These are phyloP conservation scores for Liquidambar formosana DNA, from an alignment of 164 flowering plant genomes.

Conservation along the genomic window DNA sequence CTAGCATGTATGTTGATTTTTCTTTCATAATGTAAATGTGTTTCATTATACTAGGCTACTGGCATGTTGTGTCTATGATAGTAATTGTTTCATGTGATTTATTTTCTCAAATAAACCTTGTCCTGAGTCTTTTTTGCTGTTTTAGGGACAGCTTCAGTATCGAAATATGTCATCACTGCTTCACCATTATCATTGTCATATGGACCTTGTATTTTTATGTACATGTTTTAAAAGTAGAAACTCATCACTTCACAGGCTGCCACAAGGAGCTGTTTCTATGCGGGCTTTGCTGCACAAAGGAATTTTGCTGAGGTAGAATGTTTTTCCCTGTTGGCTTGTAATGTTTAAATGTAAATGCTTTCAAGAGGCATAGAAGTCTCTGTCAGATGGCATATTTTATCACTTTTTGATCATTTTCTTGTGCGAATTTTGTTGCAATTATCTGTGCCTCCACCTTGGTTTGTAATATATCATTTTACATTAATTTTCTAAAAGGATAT, in stretches of 20 bases:
- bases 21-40: background rate
- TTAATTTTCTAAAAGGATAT: conserved; percentile 1
- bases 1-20: background rate
- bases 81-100: background rate
- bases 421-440: background rate
- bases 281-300: conserved; percentile 97
- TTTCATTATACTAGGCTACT: background rate
- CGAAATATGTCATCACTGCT: background rate
- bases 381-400: background rate
- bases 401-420: background rate
- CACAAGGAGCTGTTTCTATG: conserved; percentile 95
- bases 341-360: background rate
- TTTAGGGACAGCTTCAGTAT: background rate
- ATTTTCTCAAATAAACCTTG: background rate
- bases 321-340: background rate
- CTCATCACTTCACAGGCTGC: conserved; percentile 66
- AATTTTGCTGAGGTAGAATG: conserved; percentile 92
- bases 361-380: no score
- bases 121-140: background rate
- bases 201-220: background rate
- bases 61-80: background rate
- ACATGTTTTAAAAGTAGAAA: conserved; percentile 8
- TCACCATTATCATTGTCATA: background rate
- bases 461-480: background rate
- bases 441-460: background rate